These are phyloP conservation scores for Penicillium angulare DNA, from an alignment of 495 filamentous ascomycete species.

Conservation along the genomic window DNA sequence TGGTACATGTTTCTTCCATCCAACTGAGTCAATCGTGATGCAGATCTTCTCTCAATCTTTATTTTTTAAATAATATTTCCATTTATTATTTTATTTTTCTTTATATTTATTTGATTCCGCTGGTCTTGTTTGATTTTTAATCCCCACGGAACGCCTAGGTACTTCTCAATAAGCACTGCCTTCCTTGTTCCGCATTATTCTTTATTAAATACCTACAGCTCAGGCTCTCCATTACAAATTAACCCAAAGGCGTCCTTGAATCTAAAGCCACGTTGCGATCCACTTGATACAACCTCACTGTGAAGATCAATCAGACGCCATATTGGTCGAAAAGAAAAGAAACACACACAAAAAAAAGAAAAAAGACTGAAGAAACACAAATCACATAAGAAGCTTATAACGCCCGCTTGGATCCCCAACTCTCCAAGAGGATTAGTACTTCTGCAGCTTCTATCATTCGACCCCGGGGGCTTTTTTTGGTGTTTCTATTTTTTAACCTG, in stretches of 20 bases:
- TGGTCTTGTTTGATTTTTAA: not conserved
- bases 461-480: no score
- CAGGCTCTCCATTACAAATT: slow-evolving; percentile 4
- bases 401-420: not conserved
- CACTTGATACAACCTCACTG: not conserved
- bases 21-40: slow-evolving; percentile 11
- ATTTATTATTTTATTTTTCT: slow-evolving; percentile 1
- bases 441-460: no score
- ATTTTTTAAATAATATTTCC: not conserved
- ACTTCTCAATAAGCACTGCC: slow-evolving; percentile 20
- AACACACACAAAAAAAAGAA: not conserved
- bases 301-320: not conserved
- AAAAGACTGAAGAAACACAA: no score
- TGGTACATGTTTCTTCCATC: not conserved
- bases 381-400: not conserved
- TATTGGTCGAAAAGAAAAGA: not conserved
- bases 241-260: slow-evolving; percentile 1
- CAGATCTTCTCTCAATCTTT: slow-evolving; percentile 11
- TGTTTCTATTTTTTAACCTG: no score
- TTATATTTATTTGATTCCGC: not conserved
- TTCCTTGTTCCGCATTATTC: no score
- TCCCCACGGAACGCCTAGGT: slow-evolving; percentile 16
- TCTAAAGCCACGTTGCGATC: slow-evolving; percentile 3
- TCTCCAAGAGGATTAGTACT: not conserved
- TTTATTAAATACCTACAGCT: slow-evolving; percentile 11